Evolutionary conservation across 345 rosid species (phyloP), one percentile per base, ranked within the genome.

Genomic region (Melaleuca alternifolia): DNA sequence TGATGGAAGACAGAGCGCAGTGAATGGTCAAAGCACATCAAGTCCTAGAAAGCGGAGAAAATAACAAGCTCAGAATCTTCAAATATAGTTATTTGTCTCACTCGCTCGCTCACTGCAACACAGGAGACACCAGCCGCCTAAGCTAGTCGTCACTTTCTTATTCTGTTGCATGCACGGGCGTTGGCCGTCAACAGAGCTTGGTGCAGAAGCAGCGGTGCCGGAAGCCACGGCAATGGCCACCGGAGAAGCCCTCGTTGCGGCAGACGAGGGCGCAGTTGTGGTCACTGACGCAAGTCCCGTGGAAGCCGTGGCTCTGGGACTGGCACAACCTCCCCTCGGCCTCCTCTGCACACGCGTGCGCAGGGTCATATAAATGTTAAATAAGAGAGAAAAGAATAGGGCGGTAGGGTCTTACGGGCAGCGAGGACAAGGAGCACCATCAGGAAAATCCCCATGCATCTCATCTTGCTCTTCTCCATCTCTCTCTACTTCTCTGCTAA

Each of bases 171-270:
- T 10, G 46, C 30, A 44, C 28, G 23, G 1, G 16, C 85, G 23
- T 24, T 18, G 79, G 79, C 79, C 48, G 3, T 83, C 88, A 91
- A 54, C 93, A 90, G 76, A 57, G 88, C 87, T 56, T 88, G 52
- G 93, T 87, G 88, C 93, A 92, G 82, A 90, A 89, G 87, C 93
- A 90, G 77, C 90, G 90, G 84, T 84, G 89, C 41, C 90, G 92
- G 89, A 89, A 76, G 16, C 91, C 92, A 41, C 83, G 87, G 90
- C 93, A 90, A 3, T 37, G 30, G 84, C 93, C 93, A 5, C 92
- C 92, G 20, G 92, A 82, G 85, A 92, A 92, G 44, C 89, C 90
- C 85, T 90, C 91, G 71, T 87, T 86, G 54, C 91, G 87, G 75
- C 93, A 92, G 48, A 92, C 89, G 59, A 77, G 9, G 79, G 90